Percentiles rank a stretch among this genome's conserved stretches.
Evolutionary conservation across 164 flowering plant species (phyloP).

Genomic region (Stephania cephalantha): DNA sequence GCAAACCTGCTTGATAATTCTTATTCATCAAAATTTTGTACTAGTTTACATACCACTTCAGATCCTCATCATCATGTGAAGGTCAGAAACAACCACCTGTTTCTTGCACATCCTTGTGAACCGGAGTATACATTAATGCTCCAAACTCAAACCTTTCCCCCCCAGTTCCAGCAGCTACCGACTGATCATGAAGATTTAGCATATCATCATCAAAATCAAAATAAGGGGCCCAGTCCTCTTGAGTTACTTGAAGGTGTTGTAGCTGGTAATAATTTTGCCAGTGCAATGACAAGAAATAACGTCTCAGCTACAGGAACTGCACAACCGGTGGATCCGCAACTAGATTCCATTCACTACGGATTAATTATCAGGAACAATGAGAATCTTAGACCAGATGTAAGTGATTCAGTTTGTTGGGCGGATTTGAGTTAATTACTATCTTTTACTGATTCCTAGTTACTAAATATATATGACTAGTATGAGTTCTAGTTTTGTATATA

Average conservation of each 20-base stretch:
- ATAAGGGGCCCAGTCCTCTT: constrained; percentile 3
- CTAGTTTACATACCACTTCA: constrained; percentile 10
- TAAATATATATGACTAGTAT: too few relatives aligned
- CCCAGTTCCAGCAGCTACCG: constrained; percentile 10
- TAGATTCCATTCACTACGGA: constrained; percentile 6
- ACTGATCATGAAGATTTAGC: neutral
- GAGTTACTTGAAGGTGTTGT: constrained; percentile 14
- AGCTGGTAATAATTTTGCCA: constrained; percentile 8
- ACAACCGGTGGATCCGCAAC: constrained; percentile 14
- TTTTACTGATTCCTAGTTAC: neutral
- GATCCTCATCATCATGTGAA: neutral
- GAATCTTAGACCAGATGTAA: constrained; percentile 14
- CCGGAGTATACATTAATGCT: neutral
- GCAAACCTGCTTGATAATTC: neutral
- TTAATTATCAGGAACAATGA: constrained; percentile 5
- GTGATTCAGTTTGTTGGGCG: neutral
- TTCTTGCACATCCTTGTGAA: constrained; percentile 14
- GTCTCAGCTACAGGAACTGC: neutral
- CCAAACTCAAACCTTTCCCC: neutral
- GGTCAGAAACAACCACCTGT: constrained; percentile 2
- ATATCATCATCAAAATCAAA: neutral
- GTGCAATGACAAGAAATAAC: neutral
- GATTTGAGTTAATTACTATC: neutral
- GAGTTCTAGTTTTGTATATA: neutral
- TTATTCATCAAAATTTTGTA: constrained; percentile 12